Conservation (phyloP, 2,329 filamentous ascomycete genomes). For the Colletotrichum sp. region DNA sequence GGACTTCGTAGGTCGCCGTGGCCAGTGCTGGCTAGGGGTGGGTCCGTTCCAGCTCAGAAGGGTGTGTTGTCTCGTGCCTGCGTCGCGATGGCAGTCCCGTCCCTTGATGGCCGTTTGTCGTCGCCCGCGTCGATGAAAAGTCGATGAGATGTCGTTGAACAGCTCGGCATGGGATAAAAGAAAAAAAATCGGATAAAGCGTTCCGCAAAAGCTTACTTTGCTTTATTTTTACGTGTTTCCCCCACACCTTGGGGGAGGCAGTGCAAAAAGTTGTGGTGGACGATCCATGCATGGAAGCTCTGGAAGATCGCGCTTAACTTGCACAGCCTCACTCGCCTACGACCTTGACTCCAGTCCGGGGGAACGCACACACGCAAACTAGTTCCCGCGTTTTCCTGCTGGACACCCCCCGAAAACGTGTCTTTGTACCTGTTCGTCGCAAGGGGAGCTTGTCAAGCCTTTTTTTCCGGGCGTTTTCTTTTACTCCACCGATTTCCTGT, state of each 20-base stretch:
- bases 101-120: background rate
- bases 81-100: background rate
- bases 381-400: slow-evolving; percentile 2
- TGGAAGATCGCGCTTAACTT: slow-evolving; percentile 21
- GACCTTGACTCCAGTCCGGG: slow-evolving; percentile 20
- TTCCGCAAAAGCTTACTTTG: slow-evolving; percentile 13
- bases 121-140: background rate
- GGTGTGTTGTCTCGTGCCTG: background rate
- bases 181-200: slow-evolving; percentile 10
- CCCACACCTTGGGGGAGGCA: slow-evolving; percentile 10
- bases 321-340: slow-evolving; percentile 22
- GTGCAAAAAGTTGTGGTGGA: slow-evolving; percentile 12
- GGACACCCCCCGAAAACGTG: background rate
- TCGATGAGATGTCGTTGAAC: slow-evolving; percentile 14
- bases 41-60: background rate
- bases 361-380: background rate
- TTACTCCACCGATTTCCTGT: slow-evolving; percentile 4
- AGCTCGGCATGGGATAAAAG: background rate
- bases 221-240: background rate
- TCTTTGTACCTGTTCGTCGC: slow-evolving; percentile 20
- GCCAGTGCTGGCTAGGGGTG: background rate
- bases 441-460: slow-evolving; percentile 19
- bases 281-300: slow-evolving; percentile 22
- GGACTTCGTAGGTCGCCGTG: background rate
- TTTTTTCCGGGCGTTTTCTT: background rate